Base-by-base conservation (phyloP, 2,329 filamentous ascomycete genomes). In the Lachnellula occidentalis region DNA sequence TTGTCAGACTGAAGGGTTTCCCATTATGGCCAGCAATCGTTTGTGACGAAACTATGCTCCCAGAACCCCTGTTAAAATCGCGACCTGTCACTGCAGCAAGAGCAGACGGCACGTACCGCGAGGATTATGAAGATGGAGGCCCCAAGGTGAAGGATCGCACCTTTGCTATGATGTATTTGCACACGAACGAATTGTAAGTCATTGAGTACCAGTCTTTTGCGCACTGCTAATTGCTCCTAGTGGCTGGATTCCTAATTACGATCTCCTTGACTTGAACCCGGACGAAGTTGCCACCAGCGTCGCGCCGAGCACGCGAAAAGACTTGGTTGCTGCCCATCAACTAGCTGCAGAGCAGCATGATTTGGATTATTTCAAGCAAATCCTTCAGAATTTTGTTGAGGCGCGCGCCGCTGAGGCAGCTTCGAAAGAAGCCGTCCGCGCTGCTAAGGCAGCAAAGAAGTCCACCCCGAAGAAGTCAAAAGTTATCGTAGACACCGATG, bases 151-250 rank as follows among this genome's bases (percentile, higher is more conserved):
- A 86, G 58, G 91, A 96, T 72, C 83, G 92, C 60, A 91, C 88
- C 31, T 97, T 91, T 70, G 90, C 92, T 5, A 85, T 97, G 67
- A 96, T 97, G 92, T 97, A 96, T 70, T 76, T 97, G 49, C 79
- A 83, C 60, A 96, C 92, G 37, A 96, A 97, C 67, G 92, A 97
- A 78, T 97, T 99, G 94, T 99, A 76, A 83, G 92, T 83, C 50
- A 2, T 15, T 19, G 14, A 17, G 34, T 22, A 34, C 31, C 19
- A n/a, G 24, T 19, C 24, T 41, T 34, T 15, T 39, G 15, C 17
- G n/a, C 27, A 15, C 14, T 37, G 41, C 58, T 62, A 53, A 63
- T 48, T 41, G 47, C 22, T 55, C 39, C 55, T 64, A 99, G 94
- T 73, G 88, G 89, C 37, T 99, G 92, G 92, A 89, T 92, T 61